phyloP scores from a whole-genome alignment of 371 early-diverging fungal genomes.

The Fennellomyces sp. region DNA sequence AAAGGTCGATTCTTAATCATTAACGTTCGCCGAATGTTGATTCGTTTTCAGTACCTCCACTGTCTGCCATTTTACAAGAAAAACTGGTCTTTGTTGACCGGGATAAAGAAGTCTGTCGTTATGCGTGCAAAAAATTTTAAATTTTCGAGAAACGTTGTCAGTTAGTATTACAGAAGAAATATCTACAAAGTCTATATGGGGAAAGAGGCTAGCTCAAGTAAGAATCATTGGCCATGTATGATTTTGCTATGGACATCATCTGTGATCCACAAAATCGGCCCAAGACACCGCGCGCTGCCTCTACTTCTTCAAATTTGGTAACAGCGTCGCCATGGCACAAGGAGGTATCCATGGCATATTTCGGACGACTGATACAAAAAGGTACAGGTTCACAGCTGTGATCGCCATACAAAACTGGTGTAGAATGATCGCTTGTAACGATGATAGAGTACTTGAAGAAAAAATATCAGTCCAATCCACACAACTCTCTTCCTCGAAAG shows the following conservation, averaged over 20 bases:
- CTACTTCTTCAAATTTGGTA: conserved; percentile 31
- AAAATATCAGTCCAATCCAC: background rate
- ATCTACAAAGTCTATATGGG: too few relatives aligned
- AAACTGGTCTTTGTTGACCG: too few relatives aligned
- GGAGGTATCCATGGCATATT: conserved; percentile 5
- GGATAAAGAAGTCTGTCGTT: too few relatives aligned
- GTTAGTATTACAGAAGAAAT: too few relatives aligned
- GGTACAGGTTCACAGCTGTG: conserved; percentile 60
- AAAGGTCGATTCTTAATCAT: too few relatives aligned
- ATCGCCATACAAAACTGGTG: conserved; percentile 50
- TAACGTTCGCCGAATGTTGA: too few relatives aligned
- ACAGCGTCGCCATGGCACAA: conserved; percentile 23
- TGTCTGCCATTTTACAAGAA: too few relatives aligned
- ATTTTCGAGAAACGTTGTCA: too few relatives aligned
- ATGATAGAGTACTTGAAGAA: conserved; percentile 36
- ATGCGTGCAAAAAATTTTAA: too few relatives aligned
- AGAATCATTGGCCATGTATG: conserved; percentile 29
- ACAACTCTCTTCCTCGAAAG: background rate
- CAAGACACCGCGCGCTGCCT: conserved; percentile 29
- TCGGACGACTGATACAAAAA: conserved; percentile 28
- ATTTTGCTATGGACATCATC: conserved; percentile 34
- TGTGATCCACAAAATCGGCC: conserved; percentile 53
- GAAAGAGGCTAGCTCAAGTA: too few relatives aligned
- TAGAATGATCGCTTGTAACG: conserved; percentile 60
- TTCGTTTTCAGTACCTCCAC: too few relatives aligned